Conservation (phyloP, 2,329 filamentous ascomycete genomes). For the Blastomyces parvus region DNA sequence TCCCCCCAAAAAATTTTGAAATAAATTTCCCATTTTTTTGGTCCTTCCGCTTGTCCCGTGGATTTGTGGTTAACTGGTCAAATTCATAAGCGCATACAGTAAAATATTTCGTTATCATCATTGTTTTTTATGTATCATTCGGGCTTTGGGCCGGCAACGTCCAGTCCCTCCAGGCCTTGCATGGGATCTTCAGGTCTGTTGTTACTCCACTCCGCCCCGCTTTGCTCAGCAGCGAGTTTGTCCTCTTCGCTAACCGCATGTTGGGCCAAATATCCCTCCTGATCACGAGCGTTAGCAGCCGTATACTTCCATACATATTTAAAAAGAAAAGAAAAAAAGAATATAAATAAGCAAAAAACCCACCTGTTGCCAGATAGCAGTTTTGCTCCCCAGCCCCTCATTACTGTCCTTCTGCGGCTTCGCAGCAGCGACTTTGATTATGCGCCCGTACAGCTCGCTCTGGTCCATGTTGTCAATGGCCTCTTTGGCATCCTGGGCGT, state of each 20-base stretch:
- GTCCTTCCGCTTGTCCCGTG: neutral
- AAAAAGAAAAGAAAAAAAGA: neutral
- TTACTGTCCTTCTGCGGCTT: conserved; percentile 84
- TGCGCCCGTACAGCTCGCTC: conserved; percentile 82
- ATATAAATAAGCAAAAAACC: conserved; percentile 21
- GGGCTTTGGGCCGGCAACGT: conserved; percentile 84
- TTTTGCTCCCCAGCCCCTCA: conserved; percentile 84
- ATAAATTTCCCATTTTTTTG: neutral
- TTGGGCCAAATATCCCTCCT: conserved; percentile 92
- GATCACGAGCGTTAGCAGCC: conserved; percentile 11
- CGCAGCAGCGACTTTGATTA: conserved; percentile 84
- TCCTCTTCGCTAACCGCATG: conserved; percentile 79
- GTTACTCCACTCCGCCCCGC: conserved; percentile 43
- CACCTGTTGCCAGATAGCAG: conserved; percentile 95
- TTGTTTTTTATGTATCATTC: conserved; percentile 47
- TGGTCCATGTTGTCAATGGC: conserved; percentile 99
- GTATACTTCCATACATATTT: neutral
- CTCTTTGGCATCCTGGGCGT: conserved; percentile 75
- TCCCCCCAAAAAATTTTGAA: neutral
- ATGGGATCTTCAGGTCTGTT: conserved; percentile 68
- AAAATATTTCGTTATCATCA: conserved; percentile 19
- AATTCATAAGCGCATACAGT: neutral
- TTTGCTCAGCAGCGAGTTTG: conserved; percentile 49
- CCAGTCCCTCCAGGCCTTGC: conserved; percentile 87
- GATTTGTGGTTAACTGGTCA: neutral